Conservation (phyloP, 257 asterid species). For the Ajuga chamaepitys region DNA sequence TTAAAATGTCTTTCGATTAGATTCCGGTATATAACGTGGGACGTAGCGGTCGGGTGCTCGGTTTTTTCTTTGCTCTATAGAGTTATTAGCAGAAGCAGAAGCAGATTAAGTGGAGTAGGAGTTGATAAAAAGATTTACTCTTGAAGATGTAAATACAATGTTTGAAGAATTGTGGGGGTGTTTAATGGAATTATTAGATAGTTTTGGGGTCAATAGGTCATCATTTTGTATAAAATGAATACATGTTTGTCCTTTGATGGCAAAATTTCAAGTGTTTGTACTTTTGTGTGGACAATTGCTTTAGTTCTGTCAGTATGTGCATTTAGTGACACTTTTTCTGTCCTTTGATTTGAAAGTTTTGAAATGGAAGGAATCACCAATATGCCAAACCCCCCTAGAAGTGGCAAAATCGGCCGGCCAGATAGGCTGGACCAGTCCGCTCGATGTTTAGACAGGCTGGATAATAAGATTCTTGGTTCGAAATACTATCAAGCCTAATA, state of each 20-base stretch:
- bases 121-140: not conserved
- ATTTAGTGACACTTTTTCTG: too few relatives aligned
- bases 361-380: not conserved
- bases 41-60: conserved; percentile 1
- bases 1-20: not conserved
- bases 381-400: too few relatives aligned
- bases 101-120: conserved; percentile 16
- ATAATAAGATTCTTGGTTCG: too few relatives aligned
- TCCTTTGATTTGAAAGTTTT: not conserved
- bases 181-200: conserved; percentile 15
- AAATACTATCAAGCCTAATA: too few relatives aligned
- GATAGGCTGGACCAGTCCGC: too few relatives aligned
- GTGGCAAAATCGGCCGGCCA: too few relatives aligned
- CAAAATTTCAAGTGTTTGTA: conserved; percentile 12
- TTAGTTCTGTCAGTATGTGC: too few relatives aligned
- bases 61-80: conserved; percentile 18
- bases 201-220: conserved; percentile 4
- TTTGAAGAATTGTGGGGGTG: conserved; percentile 27
- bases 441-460: too few relatives aligned
- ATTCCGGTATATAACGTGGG: conserved; percentile 18
- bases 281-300: conserved; percentile 17
- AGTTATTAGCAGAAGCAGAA: conserved; percentile 18
- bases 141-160: conserved; percentile 31
- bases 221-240: conserved; percentile 19
- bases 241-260: conserved; percentile 32